Percentiles rank a stretch among this genome's conserved stretches.
These are phyloP conservation scores for Candida xyloterini DNA, from an alignment of 805 yeast genomes.

Conservation along the genomic window DNA sequence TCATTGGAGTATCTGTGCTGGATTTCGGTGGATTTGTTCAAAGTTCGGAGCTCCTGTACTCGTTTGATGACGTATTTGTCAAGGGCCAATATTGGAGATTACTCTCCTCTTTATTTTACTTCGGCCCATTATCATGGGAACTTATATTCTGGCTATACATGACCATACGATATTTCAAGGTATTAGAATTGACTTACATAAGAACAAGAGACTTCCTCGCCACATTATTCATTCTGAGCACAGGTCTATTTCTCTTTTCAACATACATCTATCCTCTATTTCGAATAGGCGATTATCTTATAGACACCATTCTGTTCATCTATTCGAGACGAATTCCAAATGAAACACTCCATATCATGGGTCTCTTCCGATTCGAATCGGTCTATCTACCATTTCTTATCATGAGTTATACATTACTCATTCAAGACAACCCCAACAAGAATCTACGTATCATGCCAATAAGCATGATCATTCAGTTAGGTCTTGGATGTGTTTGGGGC, in stretches of 20 bases:
- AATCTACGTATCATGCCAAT: not conserved
- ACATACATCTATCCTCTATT: constrained; percentile 27
- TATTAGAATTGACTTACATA: constrained; percentile 36
- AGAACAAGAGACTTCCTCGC: constrained; percentile 38
- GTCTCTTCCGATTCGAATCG: constrained; percentile 40
- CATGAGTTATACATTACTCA: no score
- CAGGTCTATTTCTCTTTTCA: constrained; percentile 33
- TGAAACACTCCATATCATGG: constrained; percentile 37
- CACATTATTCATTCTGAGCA: constrained; percentile 33
- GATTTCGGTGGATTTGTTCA: constrained; percentile 34
- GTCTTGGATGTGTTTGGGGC: constrained; percentile 40
- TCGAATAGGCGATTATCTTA: constrained; percentile 39
- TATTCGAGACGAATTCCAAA: constrained; percentile 47
- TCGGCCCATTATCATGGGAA: constrained; percentile 39
- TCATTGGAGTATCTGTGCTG: constrained; percentile 33
- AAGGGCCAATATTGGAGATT: constrained; percentile 38
- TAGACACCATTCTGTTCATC: constrained; percentile 39
- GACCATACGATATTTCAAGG: constrained; percentile 37
- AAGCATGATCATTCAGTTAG: not conserved
- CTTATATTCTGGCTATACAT: constrained; percentile 34
- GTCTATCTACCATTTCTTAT: constrained; percentile 31
- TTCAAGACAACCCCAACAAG: no score
- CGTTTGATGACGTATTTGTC: constrained; percentile 37
- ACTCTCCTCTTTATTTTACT: constrained; percentile 37
- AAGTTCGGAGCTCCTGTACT: constrained; percentile 32